Evolutionary conservation across 352 stramenopile genomes (phyloP).

Genomic region (Plasmopara viticola): DNA sequence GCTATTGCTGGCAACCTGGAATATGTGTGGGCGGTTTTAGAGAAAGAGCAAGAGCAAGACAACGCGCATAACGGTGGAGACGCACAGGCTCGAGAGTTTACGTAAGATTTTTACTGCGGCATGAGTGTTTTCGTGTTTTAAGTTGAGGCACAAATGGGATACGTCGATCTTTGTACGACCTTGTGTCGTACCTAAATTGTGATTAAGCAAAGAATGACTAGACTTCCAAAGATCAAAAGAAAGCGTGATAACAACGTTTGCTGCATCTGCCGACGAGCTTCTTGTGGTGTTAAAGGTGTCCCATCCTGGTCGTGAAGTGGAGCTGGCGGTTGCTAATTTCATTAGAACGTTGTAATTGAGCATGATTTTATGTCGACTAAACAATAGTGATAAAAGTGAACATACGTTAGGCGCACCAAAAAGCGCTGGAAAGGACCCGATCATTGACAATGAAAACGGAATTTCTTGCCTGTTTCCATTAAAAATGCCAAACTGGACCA

Average conservation of each 20-base stretch:
- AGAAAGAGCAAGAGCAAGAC: constrained; percentile 46
- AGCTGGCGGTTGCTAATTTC: constrained; percentile 28
- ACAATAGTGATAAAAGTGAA: not conserved
- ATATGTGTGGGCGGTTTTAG: constrained; percentile 59
- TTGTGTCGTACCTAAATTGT: constrained; percentile 30
- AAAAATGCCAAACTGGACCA: constrained; percentile 31
- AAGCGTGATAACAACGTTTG: constrained; percentile 68
- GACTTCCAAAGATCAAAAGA: constrained; percentile 60
- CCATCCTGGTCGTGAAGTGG: constrained; percentile 40
- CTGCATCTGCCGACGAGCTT: constrained; percentile 59
- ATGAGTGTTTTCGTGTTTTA: not conserved
- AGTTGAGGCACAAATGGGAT: no score
- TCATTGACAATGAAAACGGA: constrained; percentile 49
- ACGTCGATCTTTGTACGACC: not conserved
- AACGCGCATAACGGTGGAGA: constrained; percentile 16
- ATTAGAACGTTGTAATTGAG: not conserved
- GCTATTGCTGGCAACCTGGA: constrained; percentile 58
- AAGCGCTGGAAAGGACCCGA: constrained; percentile 82
- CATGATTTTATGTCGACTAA: not conserved
- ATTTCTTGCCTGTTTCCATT: constrained; percentile 29
- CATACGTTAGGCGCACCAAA: constrained; percentile 60
- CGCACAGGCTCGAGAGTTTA: constrained; percentile 16
- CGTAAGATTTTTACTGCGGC: constrained; percentile 4
- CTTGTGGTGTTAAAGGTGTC: constrained; percentile 40
- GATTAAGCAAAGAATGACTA: constrained; percentile 68